These are phyloP conservation scores for Pelagomonas calceolata DNA, from an alignment of 108 stramenopile species.

Conservation along the genomic window DNA sequence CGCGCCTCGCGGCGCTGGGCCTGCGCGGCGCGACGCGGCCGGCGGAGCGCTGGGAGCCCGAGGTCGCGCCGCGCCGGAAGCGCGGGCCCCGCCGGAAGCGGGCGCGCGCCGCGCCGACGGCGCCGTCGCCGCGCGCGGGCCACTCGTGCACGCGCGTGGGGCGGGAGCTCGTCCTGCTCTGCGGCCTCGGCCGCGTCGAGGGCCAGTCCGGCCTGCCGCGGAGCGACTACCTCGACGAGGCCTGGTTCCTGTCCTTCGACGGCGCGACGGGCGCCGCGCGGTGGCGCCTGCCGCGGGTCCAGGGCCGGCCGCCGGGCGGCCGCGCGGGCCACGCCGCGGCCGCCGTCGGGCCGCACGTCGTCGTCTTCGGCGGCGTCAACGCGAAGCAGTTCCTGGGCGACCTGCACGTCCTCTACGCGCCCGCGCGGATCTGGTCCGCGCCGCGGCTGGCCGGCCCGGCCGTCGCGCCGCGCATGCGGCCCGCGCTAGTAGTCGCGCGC, in stretches of 20 bases:
- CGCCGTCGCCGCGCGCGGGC: not conserved
- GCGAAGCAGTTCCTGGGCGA: not conserved
- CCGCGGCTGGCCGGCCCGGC: not conserved
- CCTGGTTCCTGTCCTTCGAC: not conserved
- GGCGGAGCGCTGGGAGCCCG: no score
- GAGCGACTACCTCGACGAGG: not conserved
- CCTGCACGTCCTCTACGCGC: not conserved
- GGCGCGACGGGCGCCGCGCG: not conserved
- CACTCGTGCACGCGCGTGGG: not conserved
- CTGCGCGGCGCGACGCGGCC: no score
- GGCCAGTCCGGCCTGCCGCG: no score
- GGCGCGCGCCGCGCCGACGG: not conserved
- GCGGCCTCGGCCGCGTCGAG: not conserved
- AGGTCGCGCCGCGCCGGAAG: not conserved
- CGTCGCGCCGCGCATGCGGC: not conserved
- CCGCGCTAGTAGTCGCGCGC: not conserved
- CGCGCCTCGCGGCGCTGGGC: no score
- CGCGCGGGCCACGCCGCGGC: not conserved
- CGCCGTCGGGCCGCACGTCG: not conserved
- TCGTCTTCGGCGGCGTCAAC: not conserved
- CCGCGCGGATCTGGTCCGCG: not conserved
- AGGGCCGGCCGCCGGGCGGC: not conserved
- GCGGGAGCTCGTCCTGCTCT: not conserved
- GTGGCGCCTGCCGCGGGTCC: not conserved
- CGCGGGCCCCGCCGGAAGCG: not conserved